Evolutionary conservation across 2,329 filamentous ascomycete species (phyloP).

Genomic region (Verticillium klebahnii): DNA sequence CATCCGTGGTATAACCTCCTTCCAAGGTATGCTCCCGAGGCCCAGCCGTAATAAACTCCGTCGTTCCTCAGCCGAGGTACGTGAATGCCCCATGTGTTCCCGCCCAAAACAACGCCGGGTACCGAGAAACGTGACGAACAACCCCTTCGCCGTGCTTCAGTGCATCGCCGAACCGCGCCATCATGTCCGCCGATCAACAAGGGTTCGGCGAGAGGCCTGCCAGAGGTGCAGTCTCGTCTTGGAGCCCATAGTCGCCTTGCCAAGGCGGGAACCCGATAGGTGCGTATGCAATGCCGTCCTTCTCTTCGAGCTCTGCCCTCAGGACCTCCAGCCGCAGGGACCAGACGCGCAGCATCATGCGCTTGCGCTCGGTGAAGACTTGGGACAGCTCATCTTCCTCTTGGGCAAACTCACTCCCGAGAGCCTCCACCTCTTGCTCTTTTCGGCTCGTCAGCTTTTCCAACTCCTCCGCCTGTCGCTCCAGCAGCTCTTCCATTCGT

Average conservation of each 20-base stretch:
- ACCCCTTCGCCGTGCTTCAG: not conserved
- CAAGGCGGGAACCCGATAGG: conserved; percentile 33
- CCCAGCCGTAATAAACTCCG: not conserved
- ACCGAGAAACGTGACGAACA: not conserved
- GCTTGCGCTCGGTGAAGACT: conserved; percentile 40
- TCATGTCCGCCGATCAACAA: not conserved
- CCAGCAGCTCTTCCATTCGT: conserved; percentile 53
- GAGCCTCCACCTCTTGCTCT: conserved; percentile 40
- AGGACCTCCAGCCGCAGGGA: conserved; percentile 46
- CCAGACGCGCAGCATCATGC: conserved; percentile 46
- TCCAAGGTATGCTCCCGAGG: not conserved
- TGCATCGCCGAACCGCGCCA: not conserved
- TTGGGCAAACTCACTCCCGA: conserved; percentile 40
- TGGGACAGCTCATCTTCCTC: conserved; percentile 45
- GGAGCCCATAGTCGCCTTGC: conserved; percentile 22
- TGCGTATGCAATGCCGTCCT: conserved; percentile 38
- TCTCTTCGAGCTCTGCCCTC: conserved; percentile 45
- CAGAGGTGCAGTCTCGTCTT: not conserved
- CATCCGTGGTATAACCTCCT: not conserved
- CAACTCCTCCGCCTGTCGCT: conserved; percentile 49
- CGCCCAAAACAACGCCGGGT: not conserved
- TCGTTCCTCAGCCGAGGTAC: not conserved
- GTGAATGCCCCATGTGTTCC: not conserved
- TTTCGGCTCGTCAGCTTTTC: conserved; percentile 39
- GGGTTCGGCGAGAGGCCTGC: not conserved